Conservation (phyloP, 768 basidiomycete genomes). For the Serendipita sp. region DNA sequence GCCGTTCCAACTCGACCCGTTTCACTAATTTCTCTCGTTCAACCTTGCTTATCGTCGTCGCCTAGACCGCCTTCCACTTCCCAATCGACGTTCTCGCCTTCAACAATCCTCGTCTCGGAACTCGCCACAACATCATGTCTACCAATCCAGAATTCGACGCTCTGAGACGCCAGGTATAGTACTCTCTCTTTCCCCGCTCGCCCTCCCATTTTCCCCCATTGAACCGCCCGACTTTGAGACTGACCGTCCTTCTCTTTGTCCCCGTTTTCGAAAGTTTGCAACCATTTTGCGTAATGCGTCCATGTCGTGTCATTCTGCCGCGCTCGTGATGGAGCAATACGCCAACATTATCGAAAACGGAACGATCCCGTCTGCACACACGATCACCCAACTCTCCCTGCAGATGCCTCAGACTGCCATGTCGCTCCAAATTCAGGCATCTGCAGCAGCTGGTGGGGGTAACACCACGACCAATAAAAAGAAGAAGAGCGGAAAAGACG, state of each 20-base stretch:
- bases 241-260: neutral
- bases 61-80: too few species aligned
- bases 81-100: neutral
- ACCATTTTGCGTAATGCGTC: neutral
- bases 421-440: too few species aligned
- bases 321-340: neutral
- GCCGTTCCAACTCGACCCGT: neutral
- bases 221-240: neutral
- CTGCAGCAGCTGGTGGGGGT: neutral
- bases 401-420: neutral
- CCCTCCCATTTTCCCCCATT: neutral
- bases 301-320: neutral
- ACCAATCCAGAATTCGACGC: neutral
- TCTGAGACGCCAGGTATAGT: neutral
- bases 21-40: too few species aligned
- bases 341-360: neutral
- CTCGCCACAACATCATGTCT: neutral
- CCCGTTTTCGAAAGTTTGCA: neutral
- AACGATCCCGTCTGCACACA: neutral
- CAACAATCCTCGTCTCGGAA: neutral
- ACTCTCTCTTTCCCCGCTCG: neutral
- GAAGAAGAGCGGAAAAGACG: neutral
- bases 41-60: too few species aligned
- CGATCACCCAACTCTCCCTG: neutral
- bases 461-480: neutral